A percentile compares a stretch with the other conserved stretches of the same genome.
Conservation (phyloP, 2,329 filamentous ascomycete genomes). For the Fusarium tricinctum region DNA sequence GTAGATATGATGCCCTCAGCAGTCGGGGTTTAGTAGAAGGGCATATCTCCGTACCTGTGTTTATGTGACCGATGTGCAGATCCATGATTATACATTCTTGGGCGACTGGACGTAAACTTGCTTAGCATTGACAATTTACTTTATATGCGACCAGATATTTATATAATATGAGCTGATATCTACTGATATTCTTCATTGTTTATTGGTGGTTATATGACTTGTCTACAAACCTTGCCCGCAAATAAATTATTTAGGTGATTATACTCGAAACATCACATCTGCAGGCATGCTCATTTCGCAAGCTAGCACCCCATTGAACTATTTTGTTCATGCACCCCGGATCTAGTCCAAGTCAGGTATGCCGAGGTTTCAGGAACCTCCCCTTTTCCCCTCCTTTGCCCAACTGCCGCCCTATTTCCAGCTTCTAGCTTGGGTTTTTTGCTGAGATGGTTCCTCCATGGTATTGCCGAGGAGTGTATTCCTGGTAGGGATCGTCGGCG, state of each 20-base stretch:
- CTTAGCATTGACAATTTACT: no score
- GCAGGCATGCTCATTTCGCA: constrained; percentile 3
- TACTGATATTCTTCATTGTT: no score
- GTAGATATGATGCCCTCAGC: no score
- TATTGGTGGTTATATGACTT: no score
- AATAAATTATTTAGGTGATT: neutral
- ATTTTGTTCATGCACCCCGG: constrained; percentile 23
- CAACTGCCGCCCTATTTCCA: constrained; percentile 23
- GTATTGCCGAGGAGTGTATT: constrained; percentile 6
- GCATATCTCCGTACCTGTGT: no score
- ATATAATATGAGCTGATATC: no score
- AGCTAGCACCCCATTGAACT: neutral
- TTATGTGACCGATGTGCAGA: no score
- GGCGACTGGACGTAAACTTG: no score
- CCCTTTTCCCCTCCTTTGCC: constrained; percentile 1
- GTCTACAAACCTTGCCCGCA: neutral
- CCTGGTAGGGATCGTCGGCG: constrained; percentile 15
- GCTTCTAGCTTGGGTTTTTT: neutral
- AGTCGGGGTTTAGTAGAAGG: no score
- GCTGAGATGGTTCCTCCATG: neutral
- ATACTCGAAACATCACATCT: neutral
- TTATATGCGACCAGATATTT: no score
- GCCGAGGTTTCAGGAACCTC: constrained; percentile 28
- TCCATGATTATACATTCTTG: no score
- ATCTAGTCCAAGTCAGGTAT: constrained; percentile 23